Evolutionary conservation across 768 basidiomycete genomes (phyloP).

Genomic region (Baorangia bicolor): DNA sequence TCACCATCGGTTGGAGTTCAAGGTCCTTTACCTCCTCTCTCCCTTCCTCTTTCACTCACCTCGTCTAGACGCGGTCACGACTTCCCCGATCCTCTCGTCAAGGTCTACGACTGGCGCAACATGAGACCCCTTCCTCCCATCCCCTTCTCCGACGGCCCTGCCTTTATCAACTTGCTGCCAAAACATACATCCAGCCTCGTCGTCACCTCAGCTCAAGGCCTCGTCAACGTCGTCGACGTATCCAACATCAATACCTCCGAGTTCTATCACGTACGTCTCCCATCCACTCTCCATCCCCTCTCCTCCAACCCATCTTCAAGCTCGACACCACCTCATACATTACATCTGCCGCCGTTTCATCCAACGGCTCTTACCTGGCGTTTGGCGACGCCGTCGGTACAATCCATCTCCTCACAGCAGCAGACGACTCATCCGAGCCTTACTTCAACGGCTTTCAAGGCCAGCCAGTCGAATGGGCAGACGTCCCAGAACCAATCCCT

Average conservation of each 20-base stretch:
- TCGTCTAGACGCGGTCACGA: constrained; percentile 76
- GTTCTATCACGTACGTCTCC: constrained; percentile 69
- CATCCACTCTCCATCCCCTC: background rate
- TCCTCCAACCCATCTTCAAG: constrained; percentile 35
- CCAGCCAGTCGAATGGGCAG: constrained; percentile 82
- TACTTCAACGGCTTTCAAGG: constrained; percentile 93
- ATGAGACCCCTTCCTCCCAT: constrained; percentile 83
- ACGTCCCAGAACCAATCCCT: constrained; percentile 63
- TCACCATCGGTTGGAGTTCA: constrained; percentile 84
- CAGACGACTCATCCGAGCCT: constrained; percentile 51
- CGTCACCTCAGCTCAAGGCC: constrained; percentile 76
- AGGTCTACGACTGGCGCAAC: constrained; percentile 86
- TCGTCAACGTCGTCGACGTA: constrained; percentile 83
- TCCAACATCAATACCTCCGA: constrained; percentile 65
- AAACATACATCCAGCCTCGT: constrained; percentile 71
- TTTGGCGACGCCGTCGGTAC: constrained; percentile 87
- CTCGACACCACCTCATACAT: constrained; percentile 74
- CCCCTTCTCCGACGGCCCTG: constrained; percentile 82
- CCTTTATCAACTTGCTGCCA: constrained; percentile 81
- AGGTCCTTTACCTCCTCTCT: constrained; percentile 47
- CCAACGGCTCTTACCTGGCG: constrained; percentile 87
- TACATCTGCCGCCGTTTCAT: constrained; percentile 77
- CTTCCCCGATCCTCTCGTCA: constrained; percentile 87
- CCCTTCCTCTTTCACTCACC: constrained; percentile 8
- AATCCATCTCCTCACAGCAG: constrained; percentile 79